A percentile compares a stretch with the other conserved stretches of the same genome.
Conservation (phyloP, 1,139 yeast species). For the Pichia sp. region DNA sequence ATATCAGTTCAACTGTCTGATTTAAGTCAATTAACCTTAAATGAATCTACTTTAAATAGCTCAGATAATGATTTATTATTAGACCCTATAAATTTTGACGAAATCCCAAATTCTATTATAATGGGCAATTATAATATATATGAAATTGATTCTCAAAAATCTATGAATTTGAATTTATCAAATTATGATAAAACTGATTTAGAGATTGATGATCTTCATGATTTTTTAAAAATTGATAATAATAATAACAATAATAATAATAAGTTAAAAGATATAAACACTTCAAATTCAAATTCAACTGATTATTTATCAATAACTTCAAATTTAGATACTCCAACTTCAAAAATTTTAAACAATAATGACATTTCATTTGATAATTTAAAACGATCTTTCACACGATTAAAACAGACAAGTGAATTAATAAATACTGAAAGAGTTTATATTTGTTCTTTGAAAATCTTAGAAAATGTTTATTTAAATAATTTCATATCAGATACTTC, state of each 20-base stretch:
- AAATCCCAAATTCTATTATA: neutral
- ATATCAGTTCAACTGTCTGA: constrained; percentile 5
- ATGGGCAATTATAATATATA: too few relatives aligned
- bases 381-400: constrained; percentile 28
- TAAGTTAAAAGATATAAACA: neutral
- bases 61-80: constrained; percentile 8
- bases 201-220: constrained; percentile 2
- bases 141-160: too few relatives aligned
- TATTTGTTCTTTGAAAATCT: constrained; percentile 36
- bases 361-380: constrained; percentile 6
- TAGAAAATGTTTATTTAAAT: constrained; percentile 36
- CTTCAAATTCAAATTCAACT: neutral
- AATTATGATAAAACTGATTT: neutral
- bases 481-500: constrained; percentile 28
- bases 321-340: constrained; percentile 10
- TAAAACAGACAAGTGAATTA: constrained; percentile 41
- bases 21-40: constrained; percentile 7
- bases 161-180: too few relatives aligned
- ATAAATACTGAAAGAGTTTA: constrained; percentile 43
- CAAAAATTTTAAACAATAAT: constrained; percentile 4
- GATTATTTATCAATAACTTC: constrained; percentile 1
- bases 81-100: constrained; percentile 8
- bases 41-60: constrained; percentile 13
- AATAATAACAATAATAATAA: neutral
- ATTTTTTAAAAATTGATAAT: neutral